These are phyloP conservation scores for Monosporascus sp. DNA, from an alignment of 2,329 filamentous ascomycete species.

Conservation along the genomic window DNA sequence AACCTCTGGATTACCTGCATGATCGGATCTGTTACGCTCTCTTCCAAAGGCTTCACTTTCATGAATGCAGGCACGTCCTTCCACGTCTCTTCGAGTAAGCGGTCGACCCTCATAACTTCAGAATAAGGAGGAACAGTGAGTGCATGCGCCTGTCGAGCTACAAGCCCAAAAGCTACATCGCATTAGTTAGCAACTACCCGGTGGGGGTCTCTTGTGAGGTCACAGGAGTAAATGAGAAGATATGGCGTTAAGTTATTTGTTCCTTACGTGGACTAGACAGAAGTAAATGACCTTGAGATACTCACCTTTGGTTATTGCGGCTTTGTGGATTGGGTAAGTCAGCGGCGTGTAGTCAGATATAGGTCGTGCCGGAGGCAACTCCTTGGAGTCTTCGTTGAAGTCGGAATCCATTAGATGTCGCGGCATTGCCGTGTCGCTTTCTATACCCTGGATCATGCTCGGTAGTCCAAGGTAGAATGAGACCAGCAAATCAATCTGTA, in stretches of 20 bases:
- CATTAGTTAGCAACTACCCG: not conserved
- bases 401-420: constrained; percentile 61
- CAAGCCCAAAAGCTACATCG: constrained; percentile 36
- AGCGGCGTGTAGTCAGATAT: constrained; percentile 53
- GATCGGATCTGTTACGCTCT: constrained; percentile 43
- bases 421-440: constrained; percentile 57
- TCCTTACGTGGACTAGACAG: not conserved
- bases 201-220: too few species aligned
- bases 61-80: constrained; percentile 41
- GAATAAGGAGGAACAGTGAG: constrained; percentile 41
- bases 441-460: constrained; percentile 57
- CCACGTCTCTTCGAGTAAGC: constrained; percentile 39
- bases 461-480: constrained; percentile 65
- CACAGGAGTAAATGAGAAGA: too few species aligned
- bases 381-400: constrained; percentile 49
- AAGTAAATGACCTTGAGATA: not conserved
- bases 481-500: constrained; percentile 58
- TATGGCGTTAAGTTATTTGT: too few species aligned
- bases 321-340: constrained; percentile 50
- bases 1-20: constrained; percentile 46
- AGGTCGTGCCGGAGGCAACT: constrained; percentile 52
- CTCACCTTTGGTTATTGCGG: constrained; percentile 32
- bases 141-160: constrained; percentile 44
- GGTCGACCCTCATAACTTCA: constrained; percentile 45
- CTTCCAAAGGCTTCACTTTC: constrained; percentile 40